Percentiles rank a stretch among this genome's conserved stretches.
Evolutionary conservation across 768 basidiomycete species (phyloP).

Genomic region (Phaeotremella fagi): DNA sequence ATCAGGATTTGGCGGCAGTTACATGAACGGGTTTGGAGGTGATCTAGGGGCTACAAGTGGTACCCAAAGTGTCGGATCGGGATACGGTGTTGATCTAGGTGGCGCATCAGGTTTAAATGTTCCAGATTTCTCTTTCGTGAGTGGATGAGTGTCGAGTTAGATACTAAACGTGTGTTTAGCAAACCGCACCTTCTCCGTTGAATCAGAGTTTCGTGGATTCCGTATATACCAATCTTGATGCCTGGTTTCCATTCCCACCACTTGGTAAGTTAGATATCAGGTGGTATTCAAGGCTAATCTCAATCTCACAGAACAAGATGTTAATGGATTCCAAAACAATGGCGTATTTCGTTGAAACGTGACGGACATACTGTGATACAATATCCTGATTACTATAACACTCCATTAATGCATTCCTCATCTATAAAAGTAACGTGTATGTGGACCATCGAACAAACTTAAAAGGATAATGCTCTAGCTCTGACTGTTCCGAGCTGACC

Average conservation of each 20-base stretch:
- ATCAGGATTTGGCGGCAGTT: background rate
- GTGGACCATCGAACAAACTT: no score
- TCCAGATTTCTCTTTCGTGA: background rate
- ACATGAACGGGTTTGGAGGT: background rate
- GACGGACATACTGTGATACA: no score
- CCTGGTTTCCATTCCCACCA: constrained; percentile 39
- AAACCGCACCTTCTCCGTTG: background rate
- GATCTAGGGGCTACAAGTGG: background rate
- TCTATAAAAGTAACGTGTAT: no score
- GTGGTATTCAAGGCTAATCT: no score
- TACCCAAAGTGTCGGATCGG: background rate
- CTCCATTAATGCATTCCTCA: no score
- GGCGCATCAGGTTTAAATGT: background rate
- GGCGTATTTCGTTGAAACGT: background rate
- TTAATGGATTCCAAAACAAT: background rate
- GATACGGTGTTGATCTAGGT: background rate
- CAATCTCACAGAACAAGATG: background rate
- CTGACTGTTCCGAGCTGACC: constrained; percentile 17
- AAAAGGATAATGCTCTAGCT: constrained; percentile 27
- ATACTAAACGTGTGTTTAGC: background rate
- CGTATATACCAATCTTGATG: constrained; percentile 12
- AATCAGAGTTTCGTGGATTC: background rate
- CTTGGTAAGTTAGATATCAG: constrained; percentile 32
- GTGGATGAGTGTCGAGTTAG: background rate
- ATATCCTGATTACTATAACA: no score